A percentile compares a stretch with the other conserved stretches of the same genome.
These are phyloP conservation scores for Fusarium pseudoanthophilum DNA, from an alignment of 2,329 filamentous ascomycete species.

Conservation along the genomic window DNA sequence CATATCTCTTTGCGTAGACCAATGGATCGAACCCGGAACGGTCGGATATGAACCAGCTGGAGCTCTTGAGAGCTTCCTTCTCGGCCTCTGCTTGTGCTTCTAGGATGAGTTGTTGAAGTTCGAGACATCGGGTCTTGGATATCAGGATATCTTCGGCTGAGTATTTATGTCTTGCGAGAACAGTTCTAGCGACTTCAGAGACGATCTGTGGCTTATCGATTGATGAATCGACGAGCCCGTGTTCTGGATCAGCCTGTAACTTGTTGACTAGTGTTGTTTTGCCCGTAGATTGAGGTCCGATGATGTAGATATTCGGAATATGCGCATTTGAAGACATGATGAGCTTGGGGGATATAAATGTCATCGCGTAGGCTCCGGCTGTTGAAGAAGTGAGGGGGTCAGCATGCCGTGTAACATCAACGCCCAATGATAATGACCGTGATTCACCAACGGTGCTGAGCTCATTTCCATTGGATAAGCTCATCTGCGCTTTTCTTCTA, in stretches of 20 bases:
- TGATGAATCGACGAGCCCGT: constrained; percentile 1
- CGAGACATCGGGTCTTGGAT: constrained; percentile 43
- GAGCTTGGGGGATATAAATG: too few species aligned
- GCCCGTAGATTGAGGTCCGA: constrained; percentile 58
- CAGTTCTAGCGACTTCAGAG: constrained; percentile 52
- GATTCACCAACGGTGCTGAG: neutral
- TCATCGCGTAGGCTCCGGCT: too few species aligned
- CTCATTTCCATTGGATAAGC: neutral
- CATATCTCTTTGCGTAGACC: constrained; percentile 51
- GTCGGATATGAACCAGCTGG: constrained; percentile 54
- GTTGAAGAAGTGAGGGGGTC: neutral
- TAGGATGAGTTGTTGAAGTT: constrained; percentile 53
- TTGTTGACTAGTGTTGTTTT: constrained; percentile 56
- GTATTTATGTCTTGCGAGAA: constrained; percentile 49
- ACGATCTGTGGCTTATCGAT: constrained; percentile 43
- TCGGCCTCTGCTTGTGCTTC: constrained; percentile 50
- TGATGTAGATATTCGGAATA: constrained; percentile 51
- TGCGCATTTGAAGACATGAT: neutral
- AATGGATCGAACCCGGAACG: constrained; percentile 56
- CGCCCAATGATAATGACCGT: neutral
- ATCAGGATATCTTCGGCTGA: constrained; percentile 49
- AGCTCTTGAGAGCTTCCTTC: constrained; percentile 14
- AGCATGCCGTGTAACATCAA: neutral
- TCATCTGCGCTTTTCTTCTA: neutral
- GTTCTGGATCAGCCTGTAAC: constrained; percentile 42